These are phyloP conservation scores for Eragrostis tef DNA, from an alignment of 202 grass and related monocot genomes.

Conservation along the genomic window DNA sequence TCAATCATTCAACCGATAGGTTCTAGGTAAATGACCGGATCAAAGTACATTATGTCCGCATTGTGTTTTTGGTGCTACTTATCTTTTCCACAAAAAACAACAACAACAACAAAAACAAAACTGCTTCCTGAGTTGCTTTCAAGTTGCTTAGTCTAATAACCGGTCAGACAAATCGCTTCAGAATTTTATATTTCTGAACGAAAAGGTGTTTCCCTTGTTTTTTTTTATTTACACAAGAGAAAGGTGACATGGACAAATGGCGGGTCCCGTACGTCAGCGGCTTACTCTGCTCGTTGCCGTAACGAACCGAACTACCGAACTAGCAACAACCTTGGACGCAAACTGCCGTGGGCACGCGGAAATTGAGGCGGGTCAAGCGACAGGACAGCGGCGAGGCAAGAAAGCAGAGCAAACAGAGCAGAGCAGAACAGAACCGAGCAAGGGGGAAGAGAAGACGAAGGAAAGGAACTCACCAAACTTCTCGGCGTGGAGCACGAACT, in stretches of 20 bases:
- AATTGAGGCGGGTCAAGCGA: conserved; percentile 1
- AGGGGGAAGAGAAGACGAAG: rapidly evolving
- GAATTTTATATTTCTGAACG: background rate
- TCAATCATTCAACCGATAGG: background rate
- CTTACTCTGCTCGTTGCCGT: conserved; percentile 32
- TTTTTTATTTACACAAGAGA: background rate
- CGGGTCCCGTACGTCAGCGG: background rate
- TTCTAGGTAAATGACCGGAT: background rate
- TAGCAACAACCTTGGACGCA: conserved; percentile 31
- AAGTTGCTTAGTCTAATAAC: background rate
- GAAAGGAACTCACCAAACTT: conserved; percentile 57
- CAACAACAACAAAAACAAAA: background rate
- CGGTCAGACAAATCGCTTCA: background rate
- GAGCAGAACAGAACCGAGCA: no score
- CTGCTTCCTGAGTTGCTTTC: background rate
- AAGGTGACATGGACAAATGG: background rate
- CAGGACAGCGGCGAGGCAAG: background rate
- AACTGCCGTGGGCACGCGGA: conserved; percentile 19
- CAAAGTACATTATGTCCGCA: background rate
- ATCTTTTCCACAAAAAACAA: background rate
- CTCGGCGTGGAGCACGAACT: conserved; percentile 71
- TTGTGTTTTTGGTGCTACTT: background rate
- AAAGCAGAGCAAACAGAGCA: no score
- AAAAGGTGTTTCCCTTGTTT: no score
- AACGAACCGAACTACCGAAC: conserved; percentile 35